Conservation (phyloP, 2,329 filamentous ascomycete species). For the Diaporthe sp. region DNA sequence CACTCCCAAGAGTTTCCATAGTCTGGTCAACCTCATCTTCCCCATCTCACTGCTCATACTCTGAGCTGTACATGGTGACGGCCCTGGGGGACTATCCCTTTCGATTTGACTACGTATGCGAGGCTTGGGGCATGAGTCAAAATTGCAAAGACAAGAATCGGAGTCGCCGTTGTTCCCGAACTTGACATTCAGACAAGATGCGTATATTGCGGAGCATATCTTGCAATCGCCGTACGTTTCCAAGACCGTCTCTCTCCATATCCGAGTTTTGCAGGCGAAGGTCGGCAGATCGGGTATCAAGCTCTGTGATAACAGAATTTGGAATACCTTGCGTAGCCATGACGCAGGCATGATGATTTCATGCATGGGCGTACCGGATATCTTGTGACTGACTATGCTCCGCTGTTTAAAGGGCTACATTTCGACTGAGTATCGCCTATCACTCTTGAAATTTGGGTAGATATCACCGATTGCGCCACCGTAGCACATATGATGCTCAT, state of each 20-base stretch:
- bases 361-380: not conserved
- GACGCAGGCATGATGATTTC: not conserved
- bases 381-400: not conserved
- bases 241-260: not conserved
- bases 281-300: not conserved
- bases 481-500: not conserved
- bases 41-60: no score
- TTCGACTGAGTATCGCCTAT: not conserved
- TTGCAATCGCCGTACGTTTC: not conserved
- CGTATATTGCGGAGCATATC: not conserved
- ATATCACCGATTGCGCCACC: not conserved
- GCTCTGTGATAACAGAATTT: not conserved
- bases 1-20: not conserved
- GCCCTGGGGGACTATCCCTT: no score
- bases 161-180: not conserved
- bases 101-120: no score
- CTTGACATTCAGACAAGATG: not conserved
- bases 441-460: no score
- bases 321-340: no score
- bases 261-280: not conserved
- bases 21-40: not conserved
- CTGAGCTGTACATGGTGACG: not conserved
- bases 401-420: not conserved
- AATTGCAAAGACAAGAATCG: not conserved
- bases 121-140: not conserved